A percentile compares a stretch with the other conserved stretches of the same genome.
These are phyloP conservation scores for Eimeria necatrix DNA, from an alignment of 169 alveolate species.

Conservation along the genomic window DNA sequence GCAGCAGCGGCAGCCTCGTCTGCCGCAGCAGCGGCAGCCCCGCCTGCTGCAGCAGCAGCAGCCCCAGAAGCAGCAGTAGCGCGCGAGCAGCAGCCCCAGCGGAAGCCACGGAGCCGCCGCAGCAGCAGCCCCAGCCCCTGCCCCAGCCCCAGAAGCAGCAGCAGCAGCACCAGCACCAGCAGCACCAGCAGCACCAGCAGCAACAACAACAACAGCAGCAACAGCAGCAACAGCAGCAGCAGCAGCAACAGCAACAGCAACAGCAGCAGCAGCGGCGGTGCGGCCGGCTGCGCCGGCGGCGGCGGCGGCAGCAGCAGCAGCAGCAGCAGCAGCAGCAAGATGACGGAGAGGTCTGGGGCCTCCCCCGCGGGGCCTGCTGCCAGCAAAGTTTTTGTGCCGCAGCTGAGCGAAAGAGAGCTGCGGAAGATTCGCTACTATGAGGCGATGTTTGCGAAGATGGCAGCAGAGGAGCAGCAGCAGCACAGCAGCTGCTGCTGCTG, in stretches of 20 bases:
- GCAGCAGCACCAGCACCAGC: not conserved
- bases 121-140: no score
- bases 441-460: slow-evolving; percentile 72
- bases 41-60: no score
- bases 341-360: not conserved
- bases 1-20: no score
- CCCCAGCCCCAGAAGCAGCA: no score
- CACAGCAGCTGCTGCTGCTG: not conserved
- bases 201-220: not conserved
- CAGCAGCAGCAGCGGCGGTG: no score
- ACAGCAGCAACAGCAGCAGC: not conserved
- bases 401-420: slow-evolving; percentile 71
- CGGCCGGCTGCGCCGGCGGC: no score
- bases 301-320: not conserved
- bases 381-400: slow-evolving; percentile 43
- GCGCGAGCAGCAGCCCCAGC: no score
- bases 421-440: slow-evolving; percentile 75
- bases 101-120: no score
- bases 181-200: not conserved
- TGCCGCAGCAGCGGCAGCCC: no score
- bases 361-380: not conserved
- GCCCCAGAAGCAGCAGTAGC: no score
- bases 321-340: not conserved
- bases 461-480: slow-evolving; percentile 74
- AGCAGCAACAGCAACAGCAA: no score